phyloP scores from a whole-genome alignment of 23 red algal species.

The Gracilariopsis chorda region DNA sequence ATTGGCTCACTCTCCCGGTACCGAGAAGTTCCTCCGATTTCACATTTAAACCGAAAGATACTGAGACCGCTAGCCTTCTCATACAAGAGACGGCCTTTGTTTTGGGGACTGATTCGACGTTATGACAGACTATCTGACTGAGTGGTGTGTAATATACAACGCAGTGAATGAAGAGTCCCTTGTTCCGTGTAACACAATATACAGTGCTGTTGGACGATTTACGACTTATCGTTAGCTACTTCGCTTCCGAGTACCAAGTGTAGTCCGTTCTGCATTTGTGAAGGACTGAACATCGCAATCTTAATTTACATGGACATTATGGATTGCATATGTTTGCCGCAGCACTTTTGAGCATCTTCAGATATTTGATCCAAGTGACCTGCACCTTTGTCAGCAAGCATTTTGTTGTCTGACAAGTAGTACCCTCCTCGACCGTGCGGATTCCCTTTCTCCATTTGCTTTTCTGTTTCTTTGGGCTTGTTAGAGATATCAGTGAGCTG shows the following conservation, averaged over 20 bases:
- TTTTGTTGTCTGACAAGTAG: slow-evolving; percentile 32
- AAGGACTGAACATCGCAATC: slow-evolving; percentile 62
- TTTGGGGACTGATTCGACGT: too few species aligned
- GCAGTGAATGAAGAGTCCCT: too few species aligned
- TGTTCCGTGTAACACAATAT: too few species aligned
- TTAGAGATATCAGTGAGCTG: slow-evolving; percentile 75
- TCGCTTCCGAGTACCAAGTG: too few species aligned
- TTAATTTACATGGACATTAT: slow-evolving; percentile 81
- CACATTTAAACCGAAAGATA: too few species aligned
- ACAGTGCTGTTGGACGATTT: too few species aligned
- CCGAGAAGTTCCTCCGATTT: too few species aligned
- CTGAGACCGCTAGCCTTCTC: too few species aligned
- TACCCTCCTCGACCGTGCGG: slow-evolving; percentile 34
- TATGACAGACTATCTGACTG: too few species aligned
- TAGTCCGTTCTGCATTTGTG: background rate
- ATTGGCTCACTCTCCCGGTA: background rate
- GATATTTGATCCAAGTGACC: slow-evolving; percentile 60
- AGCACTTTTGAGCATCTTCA: slow-evolving; percentile 64
- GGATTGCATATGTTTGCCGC: slow-evolving; percentile 63
- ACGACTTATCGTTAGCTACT: too few species aligned
- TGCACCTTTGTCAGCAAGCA: slow-evolving; percentile 1
- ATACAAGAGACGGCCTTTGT: too few species aligned
- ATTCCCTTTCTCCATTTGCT: slow-evolving; percentile 21
- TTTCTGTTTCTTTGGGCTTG: slow-evolving; percentile 66
- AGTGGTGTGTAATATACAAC: too few species aligned